Percentiles rank a stretch among this genome's conserved stretches.
Conservation (phyloP, 2,329 filamentous ascomycete species). For the Claviceps quebecensis region DNA sequence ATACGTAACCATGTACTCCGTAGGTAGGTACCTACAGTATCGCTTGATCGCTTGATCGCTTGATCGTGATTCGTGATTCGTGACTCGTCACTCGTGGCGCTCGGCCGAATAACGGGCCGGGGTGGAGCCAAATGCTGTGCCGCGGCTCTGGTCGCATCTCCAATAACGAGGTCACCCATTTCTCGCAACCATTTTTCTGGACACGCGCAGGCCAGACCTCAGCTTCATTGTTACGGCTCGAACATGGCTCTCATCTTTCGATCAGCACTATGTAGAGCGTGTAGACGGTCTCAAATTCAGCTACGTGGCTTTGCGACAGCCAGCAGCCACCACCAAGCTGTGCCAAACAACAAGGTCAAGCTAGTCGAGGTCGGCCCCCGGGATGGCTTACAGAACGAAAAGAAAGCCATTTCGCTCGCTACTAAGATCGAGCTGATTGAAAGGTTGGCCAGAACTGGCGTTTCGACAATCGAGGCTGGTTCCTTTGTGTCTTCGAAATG, state of each 20-base stretch:
- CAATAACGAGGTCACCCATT: background rate
- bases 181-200: background rate
- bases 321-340: constrained; percentile 12
- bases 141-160: constrained; percentile 9
- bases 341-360: constrained; percentile 33
- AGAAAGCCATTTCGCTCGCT: constrained; percentile 50
- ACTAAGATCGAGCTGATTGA: constrained; percentile 69
- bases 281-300: constrained; percentile 19
- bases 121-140: constrained; percentile 16
- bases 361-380: constrained; percentile 76
- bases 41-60: too few relatives aligned
- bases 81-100: background rate
- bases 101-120: constrained; percentile 9
- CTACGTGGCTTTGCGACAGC: constrained; percentile 28
- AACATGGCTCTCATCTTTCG: constrained; percentile 22
- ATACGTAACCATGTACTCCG: background rate
- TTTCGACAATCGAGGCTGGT: constrained; percentile 64
- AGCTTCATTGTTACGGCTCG: background rate
- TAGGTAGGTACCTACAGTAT: background rate
- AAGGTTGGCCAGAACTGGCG: constrained; percentile 51
- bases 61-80: too few relatives aligned
- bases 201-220: background rate
- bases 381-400: constrained; percentile 81
- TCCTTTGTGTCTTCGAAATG: constrained; percentile 76
- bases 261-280: constrained; percentile 24